Conservation (phyloP, 495 filamentous ascomycete genomes). For the Podospora pseudocomata region DNA sequence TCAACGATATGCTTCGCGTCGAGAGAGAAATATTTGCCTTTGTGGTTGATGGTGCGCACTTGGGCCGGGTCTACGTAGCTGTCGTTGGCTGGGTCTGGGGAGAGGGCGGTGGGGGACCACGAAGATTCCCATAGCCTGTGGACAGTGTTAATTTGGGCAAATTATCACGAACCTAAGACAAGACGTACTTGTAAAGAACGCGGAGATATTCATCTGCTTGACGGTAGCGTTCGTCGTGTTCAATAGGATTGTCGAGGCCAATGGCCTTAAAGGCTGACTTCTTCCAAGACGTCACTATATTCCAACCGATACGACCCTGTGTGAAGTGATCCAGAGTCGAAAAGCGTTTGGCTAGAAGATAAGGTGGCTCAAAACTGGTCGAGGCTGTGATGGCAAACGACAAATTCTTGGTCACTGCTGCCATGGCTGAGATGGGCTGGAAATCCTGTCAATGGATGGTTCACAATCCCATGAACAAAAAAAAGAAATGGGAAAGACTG, state of each 20-base stretch:
- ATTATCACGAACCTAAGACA: background rate
- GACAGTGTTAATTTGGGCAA: background rate
- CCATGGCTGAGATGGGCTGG: constrained; percentile 50
- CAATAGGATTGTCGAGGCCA: constrained; percentile 52
- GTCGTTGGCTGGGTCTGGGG: constrained; percentile 46
- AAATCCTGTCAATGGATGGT: background rate
- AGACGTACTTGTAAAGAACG: constrained; percentile 52
- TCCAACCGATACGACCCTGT: constrained; percentile 59
- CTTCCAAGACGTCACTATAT: constrained; percentile 61
- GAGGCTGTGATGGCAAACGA: constrained; percentile 54
- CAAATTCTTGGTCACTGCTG: constrained; percentile 53
- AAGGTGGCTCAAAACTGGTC: constrained; percentile 59
- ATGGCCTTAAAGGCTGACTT: constrained; percentile 58
- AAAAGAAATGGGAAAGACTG: constrained; percentile 20
- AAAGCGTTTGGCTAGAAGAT: constrained; percentile 55
- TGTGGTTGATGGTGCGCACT: constrained; percentile 57
- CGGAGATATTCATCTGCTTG: constrained; percentile 60
- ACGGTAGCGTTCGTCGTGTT: constrained; percentile 59
- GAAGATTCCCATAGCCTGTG: constrained; percentile 58
- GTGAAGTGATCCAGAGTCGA: constrained; percentile 64
- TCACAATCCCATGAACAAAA: background rate
- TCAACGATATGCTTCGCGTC: constrained; percentile 53
- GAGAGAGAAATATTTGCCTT: constrained; percentile 56
- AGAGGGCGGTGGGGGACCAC: constrained; percentile 54
- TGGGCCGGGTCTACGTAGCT: constrained; percentile 53